Base-by-base conservation (phyloP, 1,139 yeast genomes). In the Candida albicans region DNA sequence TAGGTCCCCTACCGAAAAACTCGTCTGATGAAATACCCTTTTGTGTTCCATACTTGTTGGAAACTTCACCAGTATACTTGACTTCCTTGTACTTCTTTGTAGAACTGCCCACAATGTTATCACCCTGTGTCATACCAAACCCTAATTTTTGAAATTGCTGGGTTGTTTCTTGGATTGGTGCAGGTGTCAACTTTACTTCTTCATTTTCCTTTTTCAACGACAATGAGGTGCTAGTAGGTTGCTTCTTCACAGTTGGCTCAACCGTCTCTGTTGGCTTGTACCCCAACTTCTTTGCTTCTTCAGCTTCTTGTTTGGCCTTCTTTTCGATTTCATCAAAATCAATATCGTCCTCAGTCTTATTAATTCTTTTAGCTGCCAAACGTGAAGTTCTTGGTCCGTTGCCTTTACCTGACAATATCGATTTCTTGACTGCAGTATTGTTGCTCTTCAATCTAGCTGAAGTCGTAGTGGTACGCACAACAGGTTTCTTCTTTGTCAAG, bases 1-100 rank as follows among this genome's bases (percentile, higher is more conserved):
- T 72, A 3, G 78, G 78, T 33, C 95, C 95, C 58, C 96, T 83
- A 12, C 97, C 96, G 62, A 93, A 93, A 61, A 80, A 82, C 67
- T 90, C 95, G 64, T 95, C 99, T 0, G 97, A 90, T 0, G 98
- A 91, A 52, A 93, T 95, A 44, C 91, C 96, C 75, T 89, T 93
- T 64, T 91, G 97, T 34, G 73, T 70, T 44, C 97, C 98, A 64
- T 77, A 93, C 65, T 90, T 88, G 58, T 77, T 79, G 35, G 79
- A 79, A 28, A 85, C 86, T 53, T 83, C 84, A 35, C 93, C 93
- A 1, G 89, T 81, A 61, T 84, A 78, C 50, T 68, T 65, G 51
- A 75, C 69, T 61, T 80, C 84, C 52, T 77, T 74, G 51, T 69
- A 68, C 45, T 66, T 62, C 52, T 72, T 70, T 18, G 62, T 50